Percentiles rank a stretch among this genome's conserved stretches.
phyloP scores from a whole-genome alignment of 257 asterid genomes.

The Fraxinus pennsylvanica region DNA sequence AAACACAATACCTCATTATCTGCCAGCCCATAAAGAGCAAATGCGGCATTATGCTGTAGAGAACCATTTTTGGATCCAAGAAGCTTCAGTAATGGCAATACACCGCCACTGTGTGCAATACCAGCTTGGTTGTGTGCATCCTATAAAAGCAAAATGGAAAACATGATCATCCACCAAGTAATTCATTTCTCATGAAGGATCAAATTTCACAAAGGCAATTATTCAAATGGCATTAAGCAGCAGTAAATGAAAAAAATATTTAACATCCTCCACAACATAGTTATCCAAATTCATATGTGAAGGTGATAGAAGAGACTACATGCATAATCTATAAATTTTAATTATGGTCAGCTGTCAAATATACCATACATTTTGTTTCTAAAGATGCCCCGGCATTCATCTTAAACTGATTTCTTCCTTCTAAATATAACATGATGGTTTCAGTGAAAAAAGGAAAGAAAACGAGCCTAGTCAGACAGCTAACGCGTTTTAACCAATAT shows the following conservation, averaged over 20 bases:
- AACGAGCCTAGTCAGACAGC: background rate
- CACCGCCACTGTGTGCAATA: constrained; percentile 92
- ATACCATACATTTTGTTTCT: background rate
- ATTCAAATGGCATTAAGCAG: background rate
- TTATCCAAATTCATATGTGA: background rate
- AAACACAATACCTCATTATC: constrained; percentile 73
- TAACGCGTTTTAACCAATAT: background rate
- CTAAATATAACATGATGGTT: background rate
- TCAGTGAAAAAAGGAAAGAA: background rate
- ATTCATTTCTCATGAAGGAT: background rate
- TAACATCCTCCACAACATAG: background rate
- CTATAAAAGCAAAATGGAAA: constrained; percentile 37
- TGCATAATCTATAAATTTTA: background rate
- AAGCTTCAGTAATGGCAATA: constrained; percentile 77
- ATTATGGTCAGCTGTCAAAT: background rate
- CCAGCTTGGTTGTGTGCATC: constrained; percentile 98
- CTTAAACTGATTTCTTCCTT: background rate
- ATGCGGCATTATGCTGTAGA: constrained; percentile 98
- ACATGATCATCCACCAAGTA: background rate
- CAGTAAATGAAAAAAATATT: background rate
- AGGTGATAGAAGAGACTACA: background rate
- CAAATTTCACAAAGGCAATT: background rate
- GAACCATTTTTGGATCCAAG: constrained; percentile 95
- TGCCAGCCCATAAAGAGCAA: constrained; percentile 98
- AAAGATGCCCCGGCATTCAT: background rate